phyloP scores from a whole-genome alignment of 257 asterid genomes.

The Ehretia macrophylla region DNA sequence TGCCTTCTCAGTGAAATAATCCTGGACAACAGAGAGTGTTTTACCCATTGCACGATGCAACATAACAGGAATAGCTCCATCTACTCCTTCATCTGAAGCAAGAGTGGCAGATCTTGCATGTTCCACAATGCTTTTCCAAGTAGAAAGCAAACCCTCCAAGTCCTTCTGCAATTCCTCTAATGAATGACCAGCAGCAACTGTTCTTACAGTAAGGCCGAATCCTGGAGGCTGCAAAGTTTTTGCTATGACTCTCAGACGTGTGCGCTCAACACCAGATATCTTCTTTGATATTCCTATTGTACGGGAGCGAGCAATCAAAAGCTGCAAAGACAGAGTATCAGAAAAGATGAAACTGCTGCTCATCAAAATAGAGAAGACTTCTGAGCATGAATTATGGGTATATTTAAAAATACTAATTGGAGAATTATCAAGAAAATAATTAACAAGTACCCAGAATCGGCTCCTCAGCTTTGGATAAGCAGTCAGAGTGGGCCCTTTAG shows the following conservation, averaged over 20 bases:
- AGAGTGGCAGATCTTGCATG: constrained; percentile 94
- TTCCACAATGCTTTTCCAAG: constrained; percentile 81
- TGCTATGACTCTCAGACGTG: constrained; percentile 79
- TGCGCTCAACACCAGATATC: constrained; percentile 86
- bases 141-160: constrained; percentile 73
- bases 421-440: constrained; percentile 18
- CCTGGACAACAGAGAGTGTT: constrained; percentile 93
- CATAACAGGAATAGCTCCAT: constrained; percentile 88
- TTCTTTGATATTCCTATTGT: constrained; percentile 86
- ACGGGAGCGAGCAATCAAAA: constrained; percentile 59
- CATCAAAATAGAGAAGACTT: constrained; percentile 14
- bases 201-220: constrained; percentile 86
- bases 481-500: constrained; percentile 88
- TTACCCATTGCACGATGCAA: constrained; percentile 94
- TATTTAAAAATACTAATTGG: not conserved
- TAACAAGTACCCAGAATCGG: constrained; percentile 84
- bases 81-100: constrained; percentile 96
- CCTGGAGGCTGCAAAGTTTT: constrained; percentile 87
- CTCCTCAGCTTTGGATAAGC: constrained; percentile 92
- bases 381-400: constrained; percentile 18
- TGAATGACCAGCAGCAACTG: constrained; percentile 90
- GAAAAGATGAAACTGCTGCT: constrained; percentile 13
- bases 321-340: constrained; percentile 41
- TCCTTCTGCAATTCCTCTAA: constrained; percentile 83
- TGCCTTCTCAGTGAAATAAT: constrained; percentile 88